Conservation (phyloP, 768 basidiomycete genomes). For the Podaxis rugospora region DNA sequence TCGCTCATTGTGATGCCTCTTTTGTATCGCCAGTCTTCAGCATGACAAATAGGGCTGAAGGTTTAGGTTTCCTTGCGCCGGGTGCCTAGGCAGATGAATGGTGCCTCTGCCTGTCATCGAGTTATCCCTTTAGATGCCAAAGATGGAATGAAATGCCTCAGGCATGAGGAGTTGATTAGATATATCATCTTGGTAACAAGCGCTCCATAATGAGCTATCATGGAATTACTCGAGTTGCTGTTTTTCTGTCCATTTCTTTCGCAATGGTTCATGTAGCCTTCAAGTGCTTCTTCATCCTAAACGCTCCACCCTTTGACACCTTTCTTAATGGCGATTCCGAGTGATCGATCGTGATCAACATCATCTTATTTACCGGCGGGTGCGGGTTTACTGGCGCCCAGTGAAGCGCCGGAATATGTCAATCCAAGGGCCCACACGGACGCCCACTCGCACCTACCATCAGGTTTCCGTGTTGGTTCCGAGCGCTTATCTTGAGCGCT, state of each 20-base stretch:
- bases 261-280: no score
- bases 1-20: background rate
- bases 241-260: no score
- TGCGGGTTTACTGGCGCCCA: background rate
- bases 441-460: background rate
- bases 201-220: no score
- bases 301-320: background rate
- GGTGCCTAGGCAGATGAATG: no score
- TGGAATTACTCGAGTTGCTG: no score
- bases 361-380: background rate
- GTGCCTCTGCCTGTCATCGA: no score
- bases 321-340: background rate
- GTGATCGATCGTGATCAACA: background rate
- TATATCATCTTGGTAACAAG: no score
- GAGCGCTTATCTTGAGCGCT: background rate
- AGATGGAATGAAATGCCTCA: no score
- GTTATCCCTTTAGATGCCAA: no score
- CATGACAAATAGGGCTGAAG: background rate
- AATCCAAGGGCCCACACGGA: background rate
- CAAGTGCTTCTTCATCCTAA: constrained; percentile 1
- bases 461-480: background rate
- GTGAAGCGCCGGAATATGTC: background rate
- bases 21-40: background rate
- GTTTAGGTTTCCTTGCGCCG: no score
- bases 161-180: no score